phyloP scores from a whole-genome alignment of 371 early-diverging fungal species.

The Lichtheimia ornata region DNA sequence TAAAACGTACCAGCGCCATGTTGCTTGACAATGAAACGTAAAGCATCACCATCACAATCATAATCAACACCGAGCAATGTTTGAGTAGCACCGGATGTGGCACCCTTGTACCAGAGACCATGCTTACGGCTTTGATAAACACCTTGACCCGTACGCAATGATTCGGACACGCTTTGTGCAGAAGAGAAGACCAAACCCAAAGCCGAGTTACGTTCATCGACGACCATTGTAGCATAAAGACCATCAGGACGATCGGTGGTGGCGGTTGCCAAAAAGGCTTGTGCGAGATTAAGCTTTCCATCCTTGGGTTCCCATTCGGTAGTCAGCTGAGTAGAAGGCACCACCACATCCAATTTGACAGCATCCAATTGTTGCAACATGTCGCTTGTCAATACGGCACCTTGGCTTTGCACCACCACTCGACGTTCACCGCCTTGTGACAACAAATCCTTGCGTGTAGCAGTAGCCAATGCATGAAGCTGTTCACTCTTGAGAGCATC shows the following conservation, averaged over 20 bases:
- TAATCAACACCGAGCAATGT: slow-evolving; percentile 70
- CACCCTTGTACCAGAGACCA: slow-evolving; percentile 96
- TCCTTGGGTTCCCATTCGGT: slow-evolving; percentile 19
- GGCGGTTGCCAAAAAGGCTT: slow-evolving; percentile 67
- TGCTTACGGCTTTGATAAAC: slow-evolving; percentile 92
- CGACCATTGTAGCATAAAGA: slow-evolving; percentile 89
- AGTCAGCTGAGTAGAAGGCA: slow-evolving; percentile 38
- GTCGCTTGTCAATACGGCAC: slow-evolving; percentile 31
- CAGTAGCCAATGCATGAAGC: slow-evolving; percentile 23
- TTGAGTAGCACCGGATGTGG: slow-evolving; percentile 92
- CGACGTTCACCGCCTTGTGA: slow-evolving; percentile 46
- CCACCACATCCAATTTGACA: slow-evolving; percentile 41
- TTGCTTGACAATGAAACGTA: slow-evolving; percentile 88
- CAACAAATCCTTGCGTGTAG: slow-evolving; percentile 26
- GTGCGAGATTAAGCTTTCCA: slow-evolving; percentile 63
- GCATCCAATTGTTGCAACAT: slow-evolving; percentile 36
- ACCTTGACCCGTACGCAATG: slow-evolving; percentile 78
- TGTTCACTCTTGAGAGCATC: slow-evolving; percentile 11
- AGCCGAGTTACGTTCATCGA: slow-evolving; percentile 84
- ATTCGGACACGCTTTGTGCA: slow-evolving; percentile 78
- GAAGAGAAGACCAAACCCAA: slow-evolving; percentile 93
- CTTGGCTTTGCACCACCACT: slow-evolving; percentile 32
- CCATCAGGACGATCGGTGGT: slow-evolving; percentile 88
- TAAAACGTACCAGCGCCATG: slow-evolving; percentile 69
- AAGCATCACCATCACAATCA: slow-evolving; percentile 93